These are phyloP conservation scores for Triticum aestivum DNA, from an alignment of 176 grass and related monocot genomes.

Conservation along the genomic window IWGSC_CS_RefSeq_v2.1 NC_057805.1:478402665-478403164, in stretches of 20 bases:
- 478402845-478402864: not conserved
- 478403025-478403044: slow-evolving; percentile 38
- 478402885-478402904: not conserved
- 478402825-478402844: not conserved
- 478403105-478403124: slow-evolving; percentile 70
- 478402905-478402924: not conserved
- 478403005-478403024: not conserved
- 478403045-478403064: slow-evolving; percentile 74
- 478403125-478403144: slow-evolving; percentile 38
- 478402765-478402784: not conserved
- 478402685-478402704: slow-evolving; percentile 69
- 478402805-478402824: not conserved
- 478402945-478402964: not conserved
- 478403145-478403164: not conserved
- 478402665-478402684: slow-evolving; percentile 93
- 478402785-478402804: not conserved
- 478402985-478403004: not conserved
- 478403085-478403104: slow-evolving; percentile 64
- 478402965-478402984: not conserved
- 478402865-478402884: not conserved
- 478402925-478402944: not conserved
- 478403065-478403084: slow-evolving; percentile 71
- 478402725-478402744: not conserved
- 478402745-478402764: not conserved
- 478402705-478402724: not conserved